Conservation (phyloP, 257 asterid genomes). For the Marsdenia floribunda region DNA sequence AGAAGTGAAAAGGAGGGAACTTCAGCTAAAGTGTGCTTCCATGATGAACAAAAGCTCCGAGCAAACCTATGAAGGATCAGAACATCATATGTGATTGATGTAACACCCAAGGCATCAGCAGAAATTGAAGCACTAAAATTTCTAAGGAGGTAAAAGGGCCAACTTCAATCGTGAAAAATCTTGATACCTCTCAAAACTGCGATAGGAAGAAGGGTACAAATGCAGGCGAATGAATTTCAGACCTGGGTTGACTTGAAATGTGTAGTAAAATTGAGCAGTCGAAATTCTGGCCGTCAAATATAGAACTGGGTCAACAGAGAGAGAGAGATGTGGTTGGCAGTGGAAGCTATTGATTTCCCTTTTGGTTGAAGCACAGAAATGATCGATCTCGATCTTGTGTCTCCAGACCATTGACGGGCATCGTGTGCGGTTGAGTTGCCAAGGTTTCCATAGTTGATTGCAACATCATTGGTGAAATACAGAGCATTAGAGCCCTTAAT, state of each 20-base stretch:
- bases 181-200: conserved; percentile 12
- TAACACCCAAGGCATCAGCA: conserved; percentile 17
- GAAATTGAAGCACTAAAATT: conserved; percentile 18
- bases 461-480: neutral
- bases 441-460: neutral
- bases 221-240: conserved; percentile 27
- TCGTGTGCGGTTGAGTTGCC: conserved; percentile 15
- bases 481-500: neutral
- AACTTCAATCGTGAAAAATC: conserved; percentile 21
- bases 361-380: conserved; percentile 3
- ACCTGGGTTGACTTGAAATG: conserved; percentile 17
- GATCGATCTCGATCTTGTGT: neutral
- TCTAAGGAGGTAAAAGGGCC: conserved; percentile 19
- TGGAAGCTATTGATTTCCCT: conserved; percentile 9
- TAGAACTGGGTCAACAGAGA: conserved; percentile 14
- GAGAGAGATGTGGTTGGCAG: neutral
- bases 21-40: no score
- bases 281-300: conserved; percentile 6
- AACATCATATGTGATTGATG: no score
- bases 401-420: conserved; percentile 22
- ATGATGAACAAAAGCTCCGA: no score
- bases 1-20: no score
- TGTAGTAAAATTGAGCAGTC: conserved; percentile 4
- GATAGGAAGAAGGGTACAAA: conserved; percentile 19
- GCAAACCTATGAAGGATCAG: no score